Evolutionary conservation across 805 yeast species (phyloP).

Genomic region (Kodamaea laetipori): DNA sequence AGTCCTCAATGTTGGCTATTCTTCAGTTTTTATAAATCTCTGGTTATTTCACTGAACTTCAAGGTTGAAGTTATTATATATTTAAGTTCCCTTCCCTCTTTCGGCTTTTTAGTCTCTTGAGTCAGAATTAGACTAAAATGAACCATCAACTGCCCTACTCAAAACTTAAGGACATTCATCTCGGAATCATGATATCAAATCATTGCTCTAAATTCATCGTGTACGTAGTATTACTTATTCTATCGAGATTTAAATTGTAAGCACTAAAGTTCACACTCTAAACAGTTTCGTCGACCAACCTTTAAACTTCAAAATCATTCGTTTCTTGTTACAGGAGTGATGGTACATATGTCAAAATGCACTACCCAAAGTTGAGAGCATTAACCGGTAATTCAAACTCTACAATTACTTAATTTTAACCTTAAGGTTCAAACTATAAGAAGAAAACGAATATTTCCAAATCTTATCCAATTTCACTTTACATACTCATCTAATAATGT

Average conservation of each 20-base stretch:
- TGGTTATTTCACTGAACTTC: too few species aligned
- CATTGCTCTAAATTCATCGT: constrained; percentile 30
- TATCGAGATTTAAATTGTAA: constrained; percentile 28
- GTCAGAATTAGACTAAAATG: constrained; percentile 20
- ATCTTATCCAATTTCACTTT: too few species aligned
- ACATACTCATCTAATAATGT: too few species aligned
- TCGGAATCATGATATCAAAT: constrained; percentile 59
- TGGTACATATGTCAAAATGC: constrained; percentile 32
- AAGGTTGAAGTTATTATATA: too few species aligned
- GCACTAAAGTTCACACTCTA: constrained; percentile 17
- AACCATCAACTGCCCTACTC: constrained; percentile 63
- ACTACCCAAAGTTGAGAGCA: constrained; percentile 73
- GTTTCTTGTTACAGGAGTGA: constrained; percentile 70
- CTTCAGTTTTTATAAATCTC: too few species aligned
- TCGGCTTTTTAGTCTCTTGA: constrained; percentile 6
- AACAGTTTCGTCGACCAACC: constrained; percentile 25
- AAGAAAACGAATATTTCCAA: too few species aligned
- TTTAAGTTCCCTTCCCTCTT: background rate
- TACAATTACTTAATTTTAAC: constrained; percentile 19
- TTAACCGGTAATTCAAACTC: constrained; percentile 65
- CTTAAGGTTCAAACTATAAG: constrained; percentile 14
- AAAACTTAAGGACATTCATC: constrained; percentile 53
- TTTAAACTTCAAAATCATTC: constrained; percentile 63
- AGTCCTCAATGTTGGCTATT: too few species aligned
- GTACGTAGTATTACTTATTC: background rate